These are phyloP conservation scores for Linanthus parryae DNA, from an alignment of 148 eudicot genomes.

Conservation along the genomic window DNA sequence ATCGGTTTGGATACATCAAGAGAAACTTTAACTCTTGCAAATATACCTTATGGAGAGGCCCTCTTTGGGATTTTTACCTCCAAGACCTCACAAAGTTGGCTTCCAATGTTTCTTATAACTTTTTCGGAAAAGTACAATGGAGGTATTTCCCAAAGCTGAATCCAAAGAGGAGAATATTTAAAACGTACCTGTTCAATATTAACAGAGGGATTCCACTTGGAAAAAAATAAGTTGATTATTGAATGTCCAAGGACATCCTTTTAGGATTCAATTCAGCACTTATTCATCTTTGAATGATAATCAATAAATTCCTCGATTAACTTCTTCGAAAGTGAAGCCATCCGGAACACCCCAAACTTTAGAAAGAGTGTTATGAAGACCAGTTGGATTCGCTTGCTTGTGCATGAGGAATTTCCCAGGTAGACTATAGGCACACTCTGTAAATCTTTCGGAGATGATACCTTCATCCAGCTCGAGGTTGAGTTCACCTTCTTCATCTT, in stretches of 20 bases:
- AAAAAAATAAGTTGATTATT: no score
- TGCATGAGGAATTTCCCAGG: no score
- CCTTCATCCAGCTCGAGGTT: no score
- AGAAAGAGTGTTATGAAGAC: no score
- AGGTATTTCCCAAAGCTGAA: neutral
- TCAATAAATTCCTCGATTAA: no score
- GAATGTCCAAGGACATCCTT: neutral
- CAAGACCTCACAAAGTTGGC: neutral
- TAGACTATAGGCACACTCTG: no score
- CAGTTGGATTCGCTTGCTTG: no score
- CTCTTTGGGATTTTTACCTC: neutral
- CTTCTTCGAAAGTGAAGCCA: no score
- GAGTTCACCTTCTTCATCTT: no score
- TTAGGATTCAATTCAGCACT: neutral
- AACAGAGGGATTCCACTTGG: neutral
- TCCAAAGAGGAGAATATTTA: neutral
- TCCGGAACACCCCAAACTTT: no score
- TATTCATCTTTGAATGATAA: neutral
- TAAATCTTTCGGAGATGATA: no score
- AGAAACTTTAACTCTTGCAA: neutral
- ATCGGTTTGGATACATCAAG: neutral
- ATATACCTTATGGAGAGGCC: neutral
- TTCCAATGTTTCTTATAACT: neutral
- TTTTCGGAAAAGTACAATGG: neutral
- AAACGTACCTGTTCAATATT: neutral